Evolutionary conservation across 2,329 filamentous ascomycete genomes (phyloP), one percentile per base, ranked within the genome.

Genomic region (Xylaria sp.): DNA sequence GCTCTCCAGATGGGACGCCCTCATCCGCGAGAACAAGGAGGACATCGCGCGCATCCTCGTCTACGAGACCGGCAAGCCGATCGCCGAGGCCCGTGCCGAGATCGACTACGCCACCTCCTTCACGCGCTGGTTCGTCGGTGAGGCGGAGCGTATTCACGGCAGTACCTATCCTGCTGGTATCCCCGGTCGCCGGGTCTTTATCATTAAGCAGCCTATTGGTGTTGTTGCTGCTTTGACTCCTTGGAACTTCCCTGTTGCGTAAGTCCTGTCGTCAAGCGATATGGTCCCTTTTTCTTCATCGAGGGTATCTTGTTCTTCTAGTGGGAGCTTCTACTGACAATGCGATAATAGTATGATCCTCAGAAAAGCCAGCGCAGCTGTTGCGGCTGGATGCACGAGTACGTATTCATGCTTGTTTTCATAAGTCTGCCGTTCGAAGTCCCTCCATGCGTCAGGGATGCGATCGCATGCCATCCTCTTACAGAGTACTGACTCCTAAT

Each of bases 201-300:
- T 86, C 0, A 81, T 92, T 66, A 92, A 92, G 76, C 87, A 90
- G 72, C 87, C 87, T 0, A 80, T 90, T 61, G 88, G 88, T 57
- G 86, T 89, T 8, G 79, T 83, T 0, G 87, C 81, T 0, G 88
- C 87, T 0, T 75, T 91, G n/a, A 86, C 89, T 1, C 87, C 88
- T 3, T 90, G 87, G 87, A 72, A 90, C 67, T 90, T 89, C 64
- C 86, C 86, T 0, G 78, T 88, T 55, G 86, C 85, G 47, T 49
- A 49, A n/a, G 47, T 11, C 3, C n/a, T 7, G 1, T 19, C 8
- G n/a, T 2, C 46, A 46, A 16, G 16, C 16, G 16, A 16, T 16
- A 16, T 16, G 16, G 16, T 16, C 16, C 16, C 16, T 16, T 16
- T 16, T 16, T 16, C 16, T 16, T 16, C 16, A 16, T 16, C 16